phyloP scores from a whole-genome alignment of 176 grass and related monocot species.

The Urochloa ruziziensis region DNA sequence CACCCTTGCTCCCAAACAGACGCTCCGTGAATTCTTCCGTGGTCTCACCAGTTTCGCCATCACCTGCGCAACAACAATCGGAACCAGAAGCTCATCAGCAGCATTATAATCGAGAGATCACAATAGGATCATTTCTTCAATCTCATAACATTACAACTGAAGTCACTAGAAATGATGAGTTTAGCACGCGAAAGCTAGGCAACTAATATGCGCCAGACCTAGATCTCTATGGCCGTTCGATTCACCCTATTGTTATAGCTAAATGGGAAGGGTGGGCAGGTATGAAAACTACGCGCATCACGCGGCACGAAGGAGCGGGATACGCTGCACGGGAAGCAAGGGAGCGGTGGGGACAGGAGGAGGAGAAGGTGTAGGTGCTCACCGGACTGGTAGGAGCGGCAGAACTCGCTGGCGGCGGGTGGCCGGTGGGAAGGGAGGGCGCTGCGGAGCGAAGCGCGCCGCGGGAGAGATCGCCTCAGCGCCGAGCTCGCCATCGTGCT shows the following conservation, averaged over 20 bases:
- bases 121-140: conserved; percentile 8
- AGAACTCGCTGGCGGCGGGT: conserved; percentile 14
- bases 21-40: conserved; percentile 47
- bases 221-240: conserved; percentile 10
- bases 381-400: conserved; percentile 37
- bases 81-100: conserved; percentile 16
- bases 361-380: conserved; percentile 5
- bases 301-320: background rate
- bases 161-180: background rate
- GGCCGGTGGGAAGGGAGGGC: conserved; percentile 12
- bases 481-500: conserved; percentile 46
- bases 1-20: conserved; percentile 32
- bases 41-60: conserved; percentile 38
- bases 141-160: background rate
- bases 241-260: background rate
- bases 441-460: background rate
- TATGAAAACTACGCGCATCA: background rate
- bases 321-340: background rate
- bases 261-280: background rate
- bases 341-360: background rate
- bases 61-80: conserved; percentile 13
- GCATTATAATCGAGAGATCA: background rate
- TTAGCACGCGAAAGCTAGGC: background rate
- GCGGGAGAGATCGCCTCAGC: conserved; percentile 33
- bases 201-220: background rate